phyloP scores from a whole-genome alignment of 73 alveolate genomes.

The Paramecium sonneborni region DNA sequence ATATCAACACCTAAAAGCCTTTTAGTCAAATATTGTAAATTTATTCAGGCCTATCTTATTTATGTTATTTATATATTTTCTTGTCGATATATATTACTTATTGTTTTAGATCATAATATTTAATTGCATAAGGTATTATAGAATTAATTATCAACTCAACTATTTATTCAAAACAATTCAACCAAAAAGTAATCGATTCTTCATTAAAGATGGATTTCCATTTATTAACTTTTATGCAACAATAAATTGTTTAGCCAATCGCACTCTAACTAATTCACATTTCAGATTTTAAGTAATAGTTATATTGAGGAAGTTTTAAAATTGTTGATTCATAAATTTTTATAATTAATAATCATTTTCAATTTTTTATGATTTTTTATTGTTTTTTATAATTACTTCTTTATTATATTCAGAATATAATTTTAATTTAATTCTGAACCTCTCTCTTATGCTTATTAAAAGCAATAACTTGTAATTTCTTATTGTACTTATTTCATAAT shows the following conservation, averaged over 20 bases:
- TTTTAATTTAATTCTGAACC: background rate
- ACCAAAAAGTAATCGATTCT: background rate
- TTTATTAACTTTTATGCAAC: background rate
- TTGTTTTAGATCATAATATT: background rate
- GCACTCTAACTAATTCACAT: background rate
- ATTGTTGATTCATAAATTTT: background rate
- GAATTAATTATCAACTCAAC: constrained; percentile 34
- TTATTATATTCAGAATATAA: background rate
- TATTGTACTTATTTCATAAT: background rate
- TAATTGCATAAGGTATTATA: background rate
- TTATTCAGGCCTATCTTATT: constrained; percentile 27
- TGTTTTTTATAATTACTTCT: background rate
- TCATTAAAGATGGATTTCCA: too few relatives aligned
- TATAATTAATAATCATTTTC: background rate
- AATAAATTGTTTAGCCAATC: background rate
- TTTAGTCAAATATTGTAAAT: background rate
- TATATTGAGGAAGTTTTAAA: background rate
- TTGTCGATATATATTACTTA: constrained; percentile 20
- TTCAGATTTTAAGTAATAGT: background rate
- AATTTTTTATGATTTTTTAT: background rate
- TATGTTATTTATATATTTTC: background rate
- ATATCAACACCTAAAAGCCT: constrained; percentile 32
- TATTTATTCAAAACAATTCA: background rate
- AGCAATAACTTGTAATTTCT: too few relatives aligned
- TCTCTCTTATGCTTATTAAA: background rate